A percentile compares a stretch with the other conserved stretches of the same genome.
phyloP scores from a whole-genome alignment of 805 yeast genomes.

The Martiniozyma abietophila region DNA sequence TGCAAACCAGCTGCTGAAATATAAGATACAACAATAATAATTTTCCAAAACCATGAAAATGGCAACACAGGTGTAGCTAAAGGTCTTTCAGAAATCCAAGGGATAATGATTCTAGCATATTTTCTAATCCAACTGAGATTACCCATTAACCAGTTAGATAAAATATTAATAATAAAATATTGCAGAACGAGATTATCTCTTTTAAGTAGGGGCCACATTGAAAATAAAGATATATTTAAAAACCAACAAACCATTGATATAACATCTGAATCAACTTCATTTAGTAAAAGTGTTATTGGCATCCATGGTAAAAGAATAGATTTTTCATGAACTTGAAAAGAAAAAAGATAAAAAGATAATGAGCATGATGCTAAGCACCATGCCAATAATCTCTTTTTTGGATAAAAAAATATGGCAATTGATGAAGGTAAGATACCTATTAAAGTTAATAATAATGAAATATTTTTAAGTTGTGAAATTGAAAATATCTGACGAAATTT shows the following conservation, averaged over 20 bases:
- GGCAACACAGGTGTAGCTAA: constrained; percentile 36
- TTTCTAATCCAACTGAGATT: constrained; percentile 47
- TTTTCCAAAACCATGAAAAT: constrained; percentile 36
- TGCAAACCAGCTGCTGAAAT: constrained; percentile 43
- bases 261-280: constrained; percentile 46
- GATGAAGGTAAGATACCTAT: constrained; percentile 49
- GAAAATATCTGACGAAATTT: constrained; percentile 56
- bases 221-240: constrained; percentile 72
- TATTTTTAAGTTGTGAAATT: constrained; percentile 45
- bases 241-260: constrained; percentile 82
- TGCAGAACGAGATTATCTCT: constrained; percentile 71
- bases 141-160: constrained; percentile 77
- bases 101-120: constrained; percentile 15
- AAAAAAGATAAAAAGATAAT: constrained; percentile 79
- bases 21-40: constrained; percentile 44
- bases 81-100: constrained; percentile 20
- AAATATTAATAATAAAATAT: constrained; percentile 47
- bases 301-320: constrained; percentile 79
- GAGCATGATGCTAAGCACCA: constrained; percentile 81
- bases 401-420: constrained; percentile 38
- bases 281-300: constrained; percentile 65
- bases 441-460: constrained; percentile 48
- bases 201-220: constrained; percentile 78
- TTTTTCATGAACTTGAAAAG: constrained; percentile 96
- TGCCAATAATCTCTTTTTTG: constrained; percentile 40